These are phyloP conservation scores for Salvia splendens DNA, from an alignment of 257 asterid genomes.

Conservation along the genomic window DNA sequence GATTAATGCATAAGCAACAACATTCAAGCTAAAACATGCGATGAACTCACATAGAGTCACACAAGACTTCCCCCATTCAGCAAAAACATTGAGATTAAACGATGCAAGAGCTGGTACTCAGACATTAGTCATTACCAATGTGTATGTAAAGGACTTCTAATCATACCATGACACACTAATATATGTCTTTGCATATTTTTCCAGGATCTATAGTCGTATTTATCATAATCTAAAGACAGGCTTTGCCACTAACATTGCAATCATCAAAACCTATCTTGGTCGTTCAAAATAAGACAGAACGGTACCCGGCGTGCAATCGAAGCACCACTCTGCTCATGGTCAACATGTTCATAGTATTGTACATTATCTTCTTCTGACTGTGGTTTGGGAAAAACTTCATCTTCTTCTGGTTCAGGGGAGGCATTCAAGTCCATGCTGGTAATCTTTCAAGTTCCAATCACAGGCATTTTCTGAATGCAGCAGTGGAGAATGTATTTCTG, in stretches of 20 bases:
- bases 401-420: slow-evolving; percentile 94
- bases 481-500: slow-evolving; percentile 9
- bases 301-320: slow-evolving; percentile 72
- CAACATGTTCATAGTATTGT: slow-evolving; percentile 52
- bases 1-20: neutral
- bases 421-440: slow-evolving; percentile 95
- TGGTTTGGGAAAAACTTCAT: slow-evolving; percentile 62
- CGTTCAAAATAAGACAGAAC: slow-evolving; percentile 17
- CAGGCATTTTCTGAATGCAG: slow-evolving; percentile 47
- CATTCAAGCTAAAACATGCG: neutral
- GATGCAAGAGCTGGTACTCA: neutral
- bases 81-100: neutral
- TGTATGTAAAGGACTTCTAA: slow-evolving; percentile 4
- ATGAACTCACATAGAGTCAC: slow-evolving; percentile 11
- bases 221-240: slow-evolving; percentile 18
- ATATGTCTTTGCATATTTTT: neutral
- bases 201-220: neutral
- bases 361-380: slow-evolving; percentile 66
- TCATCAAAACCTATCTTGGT: slow-evolving; percentile 21
- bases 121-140: slow-evolving; percentile 7
- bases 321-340: slow-evolving; percentile 56
- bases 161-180: neutral
- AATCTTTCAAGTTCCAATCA: slow-evolving; percentile 50
- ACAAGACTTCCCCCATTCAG: neutral
- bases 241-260: slow-evolving; percentile 6